Base-by-base conservation (phyloP, 495 filamentous ascomycete genomes). In the Penicillium odoratum region DNA sequence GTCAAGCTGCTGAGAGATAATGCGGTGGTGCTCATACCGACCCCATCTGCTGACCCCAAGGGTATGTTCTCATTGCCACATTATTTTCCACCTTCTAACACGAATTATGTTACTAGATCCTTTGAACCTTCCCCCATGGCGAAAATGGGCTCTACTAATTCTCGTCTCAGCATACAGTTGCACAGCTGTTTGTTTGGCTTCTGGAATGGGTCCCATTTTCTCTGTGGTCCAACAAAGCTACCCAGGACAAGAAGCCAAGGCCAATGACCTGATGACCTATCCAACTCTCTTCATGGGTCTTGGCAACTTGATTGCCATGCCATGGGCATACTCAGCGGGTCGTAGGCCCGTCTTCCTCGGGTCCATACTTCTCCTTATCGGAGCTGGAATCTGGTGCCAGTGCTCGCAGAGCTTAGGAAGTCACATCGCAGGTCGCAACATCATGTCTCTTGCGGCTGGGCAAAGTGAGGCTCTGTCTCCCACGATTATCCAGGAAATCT, bases 241-340 rank as follows among this genome's bases (percentile, higher is more conserved):
- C 31, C 61, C 61, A 4, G 62, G 60, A 4, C 34, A 69, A 31
- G 55, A 67, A 43, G n/a, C 54, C 1, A 60, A 57, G 5, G 57
- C 57, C 3, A 62, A 58, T 36, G 67, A 69, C 43, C 61, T 69
- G 13, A 29, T 66, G 51, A 67, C 64, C 0, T 67, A 69, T 34
- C 67, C 67, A 26, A 69, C 67, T 0, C 44, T 69, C 26, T 69
- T 69, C 59, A 69, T 69, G 67, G 67, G 67, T 5, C 40, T 69
- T 15, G 67, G 64, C 3, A 69, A 69, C 45, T 33, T 69, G 0
- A 63, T 69, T n/a, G 26, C 61, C 18, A 67, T 69, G 59, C 67
- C 67, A 3, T 58, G 55, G 47, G 67, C 67, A 0, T 55, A 57
- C 43, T 58, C 61, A 7, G 43, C 56, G 7, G 67, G 67, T 11